Evolutionary conservation across 495 filamentous ascomycete species (phyloP), one percentile per base, ranked within the genome.

Genomic region (Tuber calosporum): DNA sequence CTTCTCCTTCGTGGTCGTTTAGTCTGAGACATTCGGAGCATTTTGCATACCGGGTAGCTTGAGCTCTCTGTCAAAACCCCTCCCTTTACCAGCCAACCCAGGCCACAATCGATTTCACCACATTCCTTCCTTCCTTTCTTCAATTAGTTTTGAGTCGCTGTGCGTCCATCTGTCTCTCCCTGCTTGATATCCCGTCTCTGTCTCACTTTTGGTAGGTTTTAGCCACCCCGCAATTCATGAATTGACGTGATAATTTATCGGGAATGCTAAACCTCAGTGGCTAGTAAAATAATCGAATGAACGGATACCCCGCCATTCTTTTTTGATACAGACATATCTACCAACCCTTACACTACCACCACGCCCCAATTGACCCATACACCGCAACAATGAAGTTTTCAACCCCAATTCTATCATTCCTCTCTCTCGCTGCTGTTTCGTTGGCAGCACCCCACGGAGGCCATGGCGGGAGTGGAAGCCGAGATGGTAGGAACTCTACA

Each of bases 381-480:
- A 17, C 19, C 30, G 26, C 26, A 30, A 62, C 30, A 34, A 78
- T 78, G 76, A 78, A 74, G 68, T 77, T 78, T 68, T 68, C 75
- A n/a, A 70, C 45, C 4, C 22, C 72, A 26, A 36, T 72, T 3
- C 67, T 78, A 42, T 73, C 76, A 15, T 37, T 69, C 0, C 74
- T 78, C 36, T 78, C 76, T 4, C 67, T 78, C 39, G 39, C 67
- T 34, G 26, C 74, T 8, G 20, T 78, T n/a, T 68, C 76, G 4
- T 66, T 73, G 39, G 74, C 76, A 15, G 75, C 70, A 11, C 76
- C 76, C n/a, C 75, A 77, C 30, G 26, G 67, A 11, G 69, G 36
- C 6, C 74, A 76, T 30, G 11, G 22, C 66, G 11, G 15, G 26
- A 13, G n/a, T 9, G 6, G 15, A 30, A 5, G 15, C 20, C 1